Conservation (phyloP, 805 yeast genomes). For the Scheffersomyces amazonensis region DNA sequence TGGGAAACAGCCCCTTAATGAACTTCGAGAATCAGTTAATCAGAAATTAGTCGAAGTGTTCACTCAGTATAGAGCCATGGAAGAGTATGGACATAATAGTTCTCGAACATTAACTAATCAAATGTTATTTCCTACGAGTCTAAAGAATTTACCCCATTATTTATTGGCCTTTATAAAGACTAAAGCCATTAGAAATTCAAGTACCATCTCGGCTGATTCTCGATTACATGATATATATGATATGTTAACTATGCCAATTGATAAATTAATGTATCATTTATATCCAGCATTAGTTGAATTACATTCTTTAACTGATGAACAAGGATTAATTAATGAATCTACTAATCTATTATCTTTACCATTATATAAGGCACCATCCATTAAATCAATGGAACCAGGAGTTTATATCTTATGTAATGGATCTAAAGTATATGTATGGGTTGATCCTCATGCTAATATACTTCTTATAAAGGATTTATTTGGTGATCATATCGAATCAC, state of each 20-base stretch:
- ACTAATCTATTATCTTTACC: conserved; percentile 51
- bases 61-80: conserved; percentile 51
- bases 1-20: conserved; percentile 36
- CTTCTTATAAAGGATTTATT: conserved; percentile 70
- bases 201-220: conserved; percentile 55
- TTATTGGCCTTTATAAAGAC: conserved; percentile 69
- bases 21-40: conserved; percentile 37
- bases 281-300: conserved; percentile 81
- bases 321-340: conserved; percentile 31
- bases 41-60: conserved; percentile 42
- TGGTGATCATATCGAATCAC: conserved; percentile 48
- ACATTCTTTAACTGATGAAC: conserved; percentile 60
- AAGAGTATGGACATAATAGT: conserved; percentile 36
- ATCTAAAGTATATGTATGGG: conserved; percentile 53
- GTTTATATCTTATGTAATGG: conserved; percentile 80
- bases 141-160: conserved; percentile 67
- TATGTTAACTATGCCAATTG: conserved; percentile 53
- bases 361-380: conserved; percentile 41
- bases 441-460: conserved; percentile 68
- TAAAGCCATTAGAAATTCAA: conserved; percentile 52
- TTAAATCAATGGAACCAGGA: conserved; percentile 57
- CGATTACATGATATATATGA: conserved; percentile 55
- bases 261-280: conserved; percentile 57
- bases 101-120: conserved; percentile 46
- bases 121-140: conserved; percentile 76